Evolutionary conservation across 441 rosid species (phyloP), one percentile per base, ranked within the genome.

Genomic region (Syzygium syzygioides): DNA sequence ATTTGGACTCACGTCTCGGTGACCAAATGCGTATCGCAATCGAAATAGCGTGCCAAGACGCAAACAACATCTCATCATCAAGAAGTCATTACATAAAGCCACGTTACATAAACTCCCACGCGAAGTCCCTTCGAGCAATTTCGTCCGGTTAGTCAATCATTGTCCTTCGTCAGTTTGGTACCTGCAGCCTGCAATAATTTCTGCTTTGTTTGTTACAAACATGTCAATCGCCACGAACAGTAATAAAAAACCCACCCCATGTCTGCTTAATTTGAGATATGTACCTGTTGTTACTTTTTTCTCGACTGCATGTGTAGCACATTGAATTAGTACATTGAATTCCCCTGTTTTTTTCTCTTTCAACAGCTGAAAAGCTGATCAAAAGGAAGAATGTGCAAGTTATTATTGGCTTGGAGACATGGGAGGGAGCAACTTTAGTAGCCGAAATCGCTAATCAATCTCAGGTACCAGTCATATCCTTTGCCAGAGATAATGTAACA

Each of bases 341-440:
- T 60, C 32, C 66, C 53, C 30, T 32, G n/a, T n/a, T 25, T 25
- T 60, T 60, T 28, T 28, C 57, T 83, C 23, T 76, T 55, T 4
- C 88, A 41, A 50, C 92, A 95, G 95, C 96, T 71, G 87, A 90
- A 64, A 88, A 86, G 56, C 86, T 93, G 76, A 91, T 93, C 17
- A 60, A 60, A 64, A 86, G 91, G 12, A 88, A 90, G 64, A 17
- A 89, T 62, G 95, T 91, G 15, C 41, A 90, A 54, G 94, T 90
- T 55, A 93, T 95, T 57, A 41, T 93, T 66, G 96, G 96, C 32
- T 86, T 93, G 93, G 92, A 91, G 32, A 91, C 90, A 32, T 93
- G 95, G 97, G 93, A 90, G 18, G 95, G 91, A 89, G 92, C 94
- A 79, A 91, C 90, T 79, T 32, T 92, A 79, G 94, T 94, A 32